Conservation (phyloP, 257 asterid genomes). For the Linaria vulgaris region DNA sequence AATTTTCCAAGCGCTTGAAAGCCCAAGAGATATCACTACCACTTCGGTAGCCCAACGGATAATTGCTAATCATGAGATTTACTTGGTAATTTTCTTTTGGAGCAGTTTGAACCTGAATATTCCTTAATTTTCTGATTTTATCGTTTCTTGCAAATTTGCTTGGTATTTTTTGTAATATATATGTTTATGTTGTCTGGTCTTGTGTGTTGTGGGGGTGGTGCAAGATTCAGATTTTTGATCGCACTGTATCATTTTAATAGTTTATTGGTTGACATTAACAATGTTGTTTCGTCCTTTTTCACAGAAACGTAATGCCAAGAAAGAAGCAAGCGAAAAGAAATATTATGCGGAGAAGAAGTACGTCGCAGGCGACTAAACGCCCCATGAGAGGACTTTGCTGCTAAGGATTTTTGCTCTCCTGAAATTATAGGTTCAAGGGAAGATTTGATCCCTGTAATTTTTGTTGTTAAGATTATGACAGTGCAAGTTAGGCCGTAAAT, state of each 20-base stretch:
- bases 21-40: constrained; percentile 81
- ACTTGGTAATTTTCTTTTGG: constrained; percentile 44
- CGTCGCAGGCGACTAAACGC: constrained; percentile 58
- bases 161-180: not conserved
- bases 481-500: constrained; percentile 25
- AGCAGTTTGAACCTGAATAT: not conserved
- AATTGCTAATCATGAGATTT: constrained; percentile 78
- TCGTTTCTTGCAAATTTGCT: not conserved
- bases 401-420: constrained; percentile 15
- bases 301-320: constrained; percentile 91
- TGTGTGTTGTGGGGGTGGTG: not conserved
- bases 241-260: not conserved
- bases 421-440: constrained; percentile 22
- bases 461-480: constrained; percentile 32
- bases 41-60: constrained; percentile 78
- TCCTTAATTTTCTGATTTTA: not conserved
- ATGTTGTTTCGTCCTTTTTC: constrained; percentile 1
- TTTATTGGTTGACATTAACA: not conserved
- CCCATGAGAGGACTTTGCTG: not conserved
- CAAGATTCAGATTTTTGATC: not conserved
- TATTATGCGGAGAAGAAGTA: constrained; percentile 74
- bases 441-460: constrained; percentile 30
- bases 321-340: constrained; percentile 84
- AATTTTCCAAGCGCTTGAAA: constrained; percentile 64
- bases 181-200: too few species aligned